A percentile compares a stretch with the other conserved stretches of the same genome.
phyloP scores from a whole-genome alignment of 495 filamentous ascomycete genomes.

The Talaromyces ruber region DNA sequence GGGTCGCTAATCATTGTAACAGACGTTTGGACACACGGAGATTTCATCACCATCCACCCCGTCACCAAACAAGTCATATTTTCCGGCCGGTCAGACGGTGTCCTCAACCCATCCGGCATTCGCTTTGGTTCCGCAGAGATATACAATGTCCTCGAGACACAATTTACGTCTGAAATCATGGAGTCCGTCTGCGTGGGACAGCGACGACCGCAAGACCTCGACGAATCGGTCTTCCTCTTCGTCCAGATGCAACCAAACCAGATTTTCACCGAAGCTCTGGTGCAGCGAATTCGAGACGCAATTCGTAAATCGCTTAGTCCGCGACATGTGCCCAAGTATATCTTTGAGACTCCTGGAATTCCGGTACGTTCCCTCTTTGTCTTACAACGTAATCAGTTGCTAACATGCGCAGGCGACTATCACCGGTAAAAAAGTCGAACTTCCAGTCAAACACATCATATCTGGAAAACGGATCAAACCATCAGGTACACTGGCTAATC shows the following conservation, averaged over 20 bases:
- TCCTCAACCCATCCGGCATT: constrained; percentile 71
- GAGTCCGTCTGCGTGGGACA: constrained; percentile 74
- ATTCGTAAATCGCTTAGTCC: constrained; percentile 57
- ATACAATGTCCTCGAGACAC: constrained; percentile 61
- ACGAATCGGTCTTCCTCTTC: constrained; percentile 72
- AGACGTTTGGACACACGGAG: constrained; percentile 74
- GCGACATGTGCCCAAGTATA: constrained; percentile 67
- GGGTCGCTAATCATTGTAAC: neutral
- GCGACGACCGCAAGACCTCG: constrained; percentile 53
- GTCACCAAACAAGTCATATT: constrained; percentile 55
- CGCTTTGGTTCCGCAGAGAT: constrained; percentile 74
- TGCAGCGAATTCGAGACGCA: constrained; percentile 48
- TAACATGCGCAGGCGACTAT: constrained; percentile 55
- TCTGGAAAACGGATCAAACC: constrained; percentile 66
- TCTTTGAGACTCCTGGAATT: constrained; percentile 74
- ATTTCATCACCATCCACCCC: constrained; percentile 66
- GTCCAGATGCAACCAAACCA: constrained; percentile 58
- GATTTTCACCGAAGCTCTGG: constrained; percentile 46
- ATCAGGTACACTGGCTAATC: constrained; percentile 69
- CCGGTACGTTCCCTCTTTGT: constrained; percentile 46
- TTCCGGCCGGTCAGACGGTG: constrained; percentile 67
- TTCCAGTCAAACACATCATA: constrained; percentile 80
- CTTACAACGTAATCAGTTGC: constrained; percentile 1
- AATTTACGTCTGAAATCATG: constrained; percentile 49
- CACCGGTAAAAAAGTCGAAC: constrained; percentile 78